Evolutionary conservation across 176 grass and related monocot species (phyloP).

Genomic region (Oryza coarctata): DNA sequence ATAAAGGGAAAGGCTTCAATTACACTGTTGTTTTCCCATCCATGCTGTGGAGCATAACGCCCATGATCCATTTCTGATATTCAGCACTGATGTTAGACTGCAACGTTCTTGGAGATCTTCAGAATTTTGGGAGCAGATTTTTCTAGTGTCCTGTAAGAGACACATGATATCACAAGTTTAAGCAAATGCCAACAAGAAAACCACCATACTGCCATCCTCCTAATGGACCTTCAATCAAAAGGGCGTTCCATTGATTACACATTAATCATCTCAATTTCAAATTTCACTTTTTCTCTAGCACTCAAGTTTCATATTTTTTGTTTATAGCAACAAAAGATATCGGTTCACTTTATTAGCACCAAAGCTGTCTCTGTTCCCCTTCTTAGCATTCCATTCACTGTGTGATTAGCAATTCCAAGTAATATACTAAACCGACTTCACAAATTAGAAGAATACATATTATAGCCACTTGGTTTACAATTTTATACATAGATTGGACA

Average conservation of each 20-base stretch:
- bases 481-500: background rate
- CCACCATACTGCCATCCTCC: slow-evolving; percentile 10
- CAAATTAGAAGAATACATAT: background rate
- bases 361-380: background rate
- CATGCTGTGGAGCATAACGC: slow-evolving; percentile 74
- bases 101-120: slow-evolving; percentile 54
- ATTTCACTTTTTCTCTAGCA: background rate
- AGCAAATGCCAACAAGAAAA: slow-evolving; percentile 24
- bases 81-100: slow-evolving; percentile 49
- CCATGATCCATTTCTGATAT: slow-evolving; percentile 73
- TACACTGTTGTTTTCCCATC: slow-evolving; percentile 98
- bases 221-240: background rate
- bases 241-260: background rate
- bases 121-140: slow-evolving; percentile 36
- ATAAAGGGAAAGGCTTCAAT: slow-evolving; percentile 97
- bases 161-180: slow-evolving; percentile 57
- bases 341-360: background rate
- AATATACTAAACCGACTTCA: background rate
- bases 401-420: background rate
- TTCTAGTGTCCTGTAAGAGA: slow-evolving; percentile 72
- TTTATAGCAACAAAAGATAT: background rate
- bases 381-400: background rate
- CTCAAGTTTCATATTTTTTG: background rate
- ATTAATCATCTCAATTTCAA: slow-evolving; percentile 1
- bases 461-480: background rate